phyloP scores from a whole-genome alignment of 2,329 filamentous ascomycete species.

The Rasamsonia emersonii region DNA sequence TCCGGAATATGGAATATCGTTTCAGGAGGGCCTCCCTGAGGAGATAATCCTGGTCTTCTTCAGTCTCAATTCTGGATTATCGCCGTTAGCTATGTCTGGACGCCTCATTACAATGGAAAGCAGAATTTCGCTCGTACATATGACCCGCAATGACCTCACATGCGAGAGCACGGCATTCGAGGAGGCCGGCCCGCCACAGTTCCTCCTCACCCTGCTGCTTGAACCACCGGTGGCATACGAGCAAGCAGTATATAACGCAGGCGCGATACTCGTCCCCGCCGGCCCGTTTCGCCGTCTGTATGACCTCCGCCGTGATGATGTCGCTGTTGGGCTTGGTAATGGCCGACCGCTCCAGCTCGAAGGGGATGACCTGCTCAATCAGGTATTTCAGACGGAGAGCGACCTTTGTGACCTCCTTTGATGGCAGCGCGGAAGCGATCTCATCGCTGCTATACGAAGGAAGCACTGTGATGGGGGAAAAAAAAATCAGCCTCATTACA shows the following conservation, averaged over 20 bases:
- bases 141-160: constrained; percentile 89
- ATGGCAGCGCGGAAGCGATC: constrained; percentile 56
- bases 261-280: constrained; percentile 64
- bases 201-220: constrained; percentile 68
- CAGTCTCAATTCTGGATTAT: constrained; percentile 62
- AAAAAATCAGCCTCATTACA: constrained; percentile 10
- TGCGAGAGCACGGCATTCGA: constrained; percentile 67
- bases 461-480: constrained; percentile 27
- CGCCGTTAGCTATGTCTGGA: constrained; percentile 5
- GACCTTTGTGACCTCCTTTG: constrained; percentile 77
- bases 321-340: constrained; percentile 75
- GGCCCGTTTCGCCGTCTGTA: constrained; percentile 72
- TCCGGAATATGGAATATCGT: constrained; percentile 72
- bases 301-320: constrained; percentile 71
- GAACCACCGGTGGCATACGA: constrained; percentile 70
- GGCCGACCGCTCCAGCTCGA: constrained; percentile 69
- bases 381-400: constrained; percentile 85
- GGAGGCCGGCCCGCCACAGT: constrained; percentile 86
- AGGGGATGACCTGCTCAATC: constrained; percentile 81
- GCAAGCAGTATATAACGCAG: constrained; percentile 76
- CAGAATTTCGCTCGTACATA: constrained; percentile 30
- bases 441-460: constrained; percentile 32
- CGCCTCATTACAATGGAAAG: neutral
- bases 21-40: constrained; percentile 76
- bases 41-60: constrained; percentile 70